phyloP scores from a whole-genome alignment of 2,329 filamentous ascomycete genomes.

The Paraphaeosphaeria minitans region DNA sequence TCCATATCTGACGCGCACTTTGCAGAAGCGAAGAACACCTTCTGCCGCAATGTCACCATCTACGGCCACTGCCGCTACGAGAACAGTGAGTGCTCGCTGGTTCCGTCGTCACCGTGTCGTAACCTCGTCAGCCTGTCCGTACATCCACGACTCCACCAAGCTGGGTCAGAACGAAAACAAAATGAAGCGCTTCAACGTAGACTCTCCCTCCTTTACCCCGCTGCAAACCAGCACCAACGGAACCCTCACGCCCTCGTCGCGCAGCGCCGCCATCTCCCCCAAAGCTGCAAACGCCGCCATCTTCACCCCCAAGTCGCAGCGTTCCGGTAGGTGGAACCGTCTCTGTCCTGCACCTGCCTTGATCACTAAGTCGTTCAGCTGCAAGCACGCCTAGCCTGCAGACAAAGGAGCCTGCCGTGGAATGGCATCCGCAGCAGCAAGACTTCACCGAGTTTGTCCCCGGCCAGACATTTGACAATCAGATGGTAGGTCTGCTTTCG shows the following conservation, averaged over 20 bases:
- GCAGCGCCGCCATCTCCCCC: slow-evolving; percentile 81
- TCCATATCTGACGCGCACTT: slow-evolving; percentile 26
- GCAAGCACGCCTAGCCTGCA: slow-evolving; percentile 52
- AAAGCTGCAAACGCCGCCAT: slow-evolving; percentile 88
- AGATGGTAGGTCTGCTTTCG: slow-evolving; percentile 51
- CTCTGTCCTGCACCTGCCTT: slow-evolving; percentile 5
- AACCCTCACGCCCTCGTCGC: slow-evolving; percentile 54
- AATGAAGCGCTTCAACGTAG: slow-evolving; percentile 88
- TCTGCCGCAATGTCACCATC: slow-evolving; percentile 90
- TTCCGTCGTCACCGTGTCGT: slow-evolving; percentile 18
- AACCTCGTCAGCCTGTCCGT: slow-evolving; percentile 65
- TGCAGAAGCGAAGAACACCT: slow-evolving; percentile 77
- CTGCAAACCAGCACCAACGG: slow-evolving; percentile 57
- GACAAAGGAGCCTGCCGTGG: slow-evolving; percentile 52
- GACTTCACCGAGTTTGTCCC: slow-evolving; percentile 61
- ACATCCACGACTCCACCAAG: slow-evolving; percentile 82
- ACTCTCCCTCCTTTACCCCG: slow-evolving; percentile 94
- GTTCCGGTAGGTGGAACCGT: slow-evolving; percentile 44
- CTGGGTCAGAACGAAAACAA: slow-evolving; percentile 57
- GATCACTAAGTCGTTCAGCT: slow-evolving; percentile 36
- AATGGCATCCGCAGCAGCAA: slow-evolving; percentile 57
- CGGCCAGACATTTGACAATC: slow-evolving; percentile 56
- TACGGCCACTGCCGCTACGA: slow-evolving; percentile 93
- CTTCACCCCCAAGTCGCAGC: slow-evolving; percentile 72
- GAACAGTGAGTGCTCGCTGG: slow-evolving; percentile 61